A percentile compares a stretch with the other conserved stretches of the same genome.
Conservation (phyloP, 2,329 filamentous ascomycete species). For the Trichoderma harzianum region DNA sequence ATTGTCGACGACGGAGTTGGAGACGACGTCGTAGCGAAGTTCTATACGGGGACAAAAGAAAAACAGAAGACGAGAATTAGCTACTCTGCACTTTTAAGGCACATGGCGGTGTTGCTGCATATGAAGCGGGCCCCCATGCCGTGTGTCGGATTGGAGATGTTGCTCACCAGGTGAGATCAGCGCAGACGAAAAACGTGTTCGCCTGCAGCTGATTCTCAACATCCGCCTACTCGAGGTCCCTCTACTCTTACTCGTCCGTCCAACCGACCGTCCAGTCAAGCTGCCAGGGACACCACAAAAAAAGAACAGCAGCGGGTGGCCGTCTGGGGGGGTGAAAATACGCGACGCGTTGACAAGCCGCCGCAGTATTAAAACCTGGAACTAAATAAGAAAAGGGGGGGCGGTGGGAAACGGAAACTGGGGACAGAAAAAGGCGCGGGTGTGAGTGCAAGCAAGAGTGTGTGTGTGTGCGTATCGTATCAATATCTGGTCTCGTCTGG, state of each 20-base stretch:
- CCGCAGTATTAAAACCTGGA: conserved; percentile 8
- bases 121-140: conserved; percentile 14
- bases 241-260: conserved; percentile 16
- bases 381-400: conserved; percentile 22
- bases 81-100: conserved; percentile 17
- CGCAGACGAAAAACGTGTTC: conserved; percentile 56
- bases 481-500: conserved; percentile 22
- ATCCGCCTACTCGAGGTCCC: conserved; percentile 26
- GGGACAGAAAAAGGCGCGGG: conserved; percentile 10
- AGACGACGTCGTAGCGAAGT: conserved; percentile 54
- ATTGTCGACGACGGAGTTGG: conserved; percentile 42
- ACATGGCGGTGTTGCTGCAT: conserved; percentile 22
- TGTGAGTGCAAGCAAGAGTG: not conserved
- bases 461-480: not conserved
- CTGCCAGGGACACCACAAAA: conserved; percentile 19
- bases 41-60: conserved; percentile 28
- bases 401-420: conserved; percentile 19
- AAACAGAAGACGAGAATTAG: conserved; percentile 26
- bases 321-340: conserved; percentile 18
- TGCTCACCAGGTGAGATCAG: conserved; percentile 57
- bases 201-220: conserved; percentile 58
- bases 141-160: conserved; percentile 5
- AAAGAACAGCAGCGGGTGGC: not conserved
- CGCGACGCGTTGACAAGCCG: conserved; percentile 35
- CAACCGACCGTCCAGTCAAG: conserved; percentile 20